Percentiles rank a stretch among this genome's conserved stretches.
Evolutionary conservation across 2,329 filamentous ascomycete species (phyloP).

Genomic region (Nannizzia gypsea): DNA sequence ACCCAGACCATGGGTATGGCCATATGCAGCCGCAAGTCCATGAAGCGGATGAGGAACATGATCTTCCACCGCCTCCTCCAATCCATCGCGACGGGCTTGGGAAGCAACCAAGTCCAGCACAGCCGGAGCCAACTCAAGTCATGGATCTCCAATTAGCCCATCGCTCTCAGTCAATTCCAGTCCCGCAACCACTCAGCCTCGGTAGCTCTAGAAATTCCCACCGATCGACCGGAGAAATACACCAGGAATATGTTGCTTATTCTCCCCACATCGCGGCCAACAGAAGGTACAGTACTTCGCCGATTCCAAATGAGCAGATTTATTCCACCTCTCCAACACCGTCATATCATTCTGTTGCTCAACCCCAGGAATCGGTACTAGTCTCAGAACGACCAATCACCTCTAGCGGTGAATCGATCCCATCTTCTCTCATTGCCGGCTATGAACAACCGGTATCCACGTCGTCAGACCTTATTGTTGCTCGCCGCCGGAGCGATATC

Average conservation of each 20-base stretch:
- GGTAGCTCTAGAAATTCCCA: slow-evolving; percentile 12
- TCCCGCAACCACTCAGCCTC: slow-evolving; percentile 19
- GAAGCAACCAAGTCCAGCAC: slow-evolving; percentile 6
- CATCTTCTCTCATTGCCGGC: slow-evolving; percentile 32
- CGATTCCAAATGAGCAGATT: slow-evolving; percentile 12
- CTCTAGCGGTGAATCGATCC: slow-evolving; percentile 23
- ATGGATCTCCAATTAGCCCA: slow-evolving; percentile 8
- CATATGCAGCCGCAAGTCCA: slow-evolving; percentile 13
- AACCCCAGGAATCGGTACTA: slow-evolving; percentile 13
- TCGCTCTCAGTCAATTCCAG: slow-evolving; percentile 13
- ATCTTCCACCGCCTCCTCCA: slow-evolving; percentile 24
- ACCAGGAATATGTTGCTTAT: slow-evolving; percentile 14
- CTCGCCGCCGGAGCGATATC: neutral
- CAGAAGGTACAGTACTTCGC: neutral
- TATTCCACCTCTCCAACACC: slow-evolving; percentile 14
- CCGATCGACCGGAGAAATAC: slow-evolving; percentile 2
- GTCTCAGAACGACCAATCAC: slow-evolving; percentile 20
- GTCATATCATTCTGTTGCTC: slow-evolving; percentile 20
- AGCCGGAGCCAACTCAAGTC: slow-evolving; percentile 7
- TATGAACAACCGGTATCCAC: slow-evolving; percentile 25
- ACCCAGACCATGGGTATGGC: slow-evolving; percentile 7
- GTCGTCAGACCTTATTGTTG: slow-evolving; percentile 11
- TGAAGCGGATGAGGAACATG: slow-evolving; percentile 16
- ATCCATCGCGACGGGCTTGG: slow-evolving; percentile 20
- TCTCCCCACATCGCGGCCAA: slow-evolving; percentile 11